A percentile compares a stretch with the other conserved stretches of the same genome.
phyloP scores from a whole-genome alignment of 495 filamentous ascomycete species.

The Penicillium ochrochloron region DNA sequence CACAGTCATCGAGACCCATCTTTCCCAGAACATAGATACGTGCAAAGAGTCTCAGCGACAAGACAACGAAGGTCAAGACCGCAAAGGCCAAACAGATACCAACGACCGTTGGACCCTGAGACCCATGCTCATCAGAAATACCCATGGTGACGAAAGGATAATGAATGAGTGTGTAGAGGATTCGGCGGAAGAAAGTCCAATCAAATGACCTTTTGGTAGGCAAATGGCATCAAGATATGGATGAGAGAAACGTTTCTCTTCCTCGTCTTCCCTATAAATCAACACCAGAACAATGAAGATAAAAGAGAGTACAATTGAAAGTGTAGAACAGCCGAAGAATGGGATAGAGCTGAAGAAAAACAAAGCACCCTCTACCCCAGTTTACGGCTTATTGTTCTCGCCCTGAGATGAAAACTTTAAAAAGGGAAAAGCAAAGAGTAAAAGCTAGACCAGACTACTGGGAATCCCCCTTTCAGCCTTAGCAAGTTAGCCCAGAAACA shows the following conservation, averaged over 20 bases:
- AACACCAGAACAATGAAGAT: neutral
- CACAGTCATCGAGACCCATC: constrained; percentile 46
- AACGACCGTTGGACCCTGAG: constrained; percentile 38
- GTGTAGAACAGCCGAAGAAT: neutral
- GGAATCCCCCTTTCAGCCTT: neutral
- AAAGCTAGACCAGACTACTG: neutral
- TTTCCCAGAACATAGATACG: constrained; percentile 40
- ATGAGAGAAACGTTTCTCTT: neutral
- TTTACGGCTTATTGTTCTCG: neutral
- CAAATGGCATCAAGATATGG: constrained; percentile 6
- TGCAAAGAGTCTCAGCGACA: constrained; percentile 42
- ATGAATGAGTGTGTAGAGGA: constrained; percentile 10
- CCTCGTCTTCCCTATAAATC: neutral
- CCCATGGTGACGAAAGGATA: constrained; percentile 14
- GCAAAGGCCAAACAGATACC: constrained; percentile 44
- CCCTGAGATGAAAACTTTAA: neutral
- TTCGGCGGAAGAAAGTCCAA: constrained; percentile 2
- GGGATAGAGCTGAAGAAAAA: neutral
- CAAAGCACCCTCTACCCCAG: constrained; percentile 4
- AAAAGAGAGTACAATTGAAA: neutral
- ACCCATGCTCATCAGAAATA: constrained; percentile 29
- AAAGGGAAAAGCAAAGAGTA: neutral
- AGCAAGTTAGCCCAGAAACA: neutral
- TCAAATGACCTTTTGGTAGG: neutral
- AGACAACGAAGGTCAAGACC: constrained; percentile 38